Percentiles rank a stretch among this genome's conserved stretches.
These are phyloP conservation scores for Xerocomellus amylosporus DNA, from an alignment of 768 basidiomycete genomes.

Conservation along the genomic window DNA sequence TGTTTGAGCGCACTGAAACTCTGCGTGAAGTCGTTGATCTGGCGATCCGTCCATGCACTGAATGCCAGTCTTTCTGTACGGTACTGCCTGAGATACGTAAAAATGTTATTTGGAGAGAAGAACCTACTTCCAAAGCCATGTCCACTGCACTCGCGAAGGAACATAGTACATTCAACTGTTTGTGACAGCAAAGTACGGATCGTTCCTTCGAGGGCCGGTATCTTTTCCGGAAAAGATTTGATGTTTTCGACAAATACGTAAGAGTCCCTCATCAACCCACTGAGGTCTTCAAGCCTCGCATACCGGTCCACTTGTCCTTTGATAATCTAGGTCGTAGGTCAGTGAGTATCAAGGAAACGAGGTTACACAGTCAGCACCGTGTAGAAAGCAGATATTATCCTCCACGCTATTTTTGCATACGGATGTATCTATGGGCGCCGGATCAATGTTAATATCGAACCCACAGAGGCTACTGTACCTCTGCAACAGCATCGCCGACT, in stretches of 20 bases:
- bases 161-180: constrained; percentile 37
- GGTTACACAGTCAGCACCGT: constrained; percentile 10
- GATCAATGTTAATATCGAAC: background rate
- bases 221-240: constrained; percentile 25
- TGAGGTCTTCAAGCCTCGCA: constrained; percentile 25
- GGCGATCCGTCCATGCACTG: constrained; percentile 21
- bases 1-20: constrained; percentile 25
- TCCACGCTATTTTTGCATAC: constrained; percentile 29
- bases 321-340: constrained; percentile 21
- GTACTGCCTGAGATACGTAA: constrained; percentile 3
- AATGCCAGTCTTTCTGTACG: constrained; percentile 14
- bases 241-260: constrained; percentile 34
- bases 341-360: background rate
- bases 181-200: constrained; percentile 29
- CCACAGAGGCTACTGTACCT: constrained; percentile 9
- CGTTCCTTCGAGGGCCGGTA: constrained; percentile 27
- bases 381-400: constrained; percentile 26
- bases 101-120: background rate
- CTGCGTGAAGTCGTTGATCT: constrained; percentile 19
- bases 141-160: constrained; percentile 36
- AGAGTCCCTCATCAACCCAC: constrained; percentile 29
- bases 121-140: constrained; percentile 34
- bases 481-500: constrained; percentile 19
- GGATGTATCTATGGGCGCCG: constrained; percentile 21
- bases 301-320: constrained; percentile 30